Percentiles rank a stretch among this genome's conserved stretches.
Evolutionary conservation across 2,329 filamentous ascomycete genomes (phyloP).

Genomic region (Verticillium albo-atrum): DNA sequence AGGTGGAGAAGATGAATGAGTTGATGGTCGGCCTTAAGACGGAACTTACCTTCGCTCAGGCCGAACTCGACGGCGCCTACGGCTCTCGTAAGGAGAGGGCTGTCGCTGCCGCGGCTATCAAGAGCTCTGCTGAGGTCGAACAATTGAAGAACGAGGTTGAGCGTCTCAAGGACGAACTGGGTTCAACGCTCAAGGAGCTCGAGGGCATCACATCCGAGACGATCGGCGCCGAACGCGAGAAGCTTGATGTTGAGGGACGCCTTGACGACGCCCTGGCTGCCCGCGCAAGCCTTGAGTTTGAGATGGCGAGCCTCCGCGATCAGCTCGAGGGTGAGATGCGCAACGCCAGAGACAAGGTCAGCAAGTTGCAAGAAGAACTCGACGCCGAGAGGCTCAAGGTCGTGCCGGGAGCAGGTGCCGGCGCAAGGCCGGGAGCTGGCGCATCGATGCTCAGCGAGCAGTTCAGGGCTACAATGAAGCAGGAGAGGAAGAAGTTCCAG

Average conservation of each 20-base stretch:
- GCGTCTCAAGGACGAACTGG: constrained; percentile 45
- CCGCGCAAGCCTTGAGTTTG: constrained; percentile 30
- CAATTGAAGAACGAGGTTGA: constrained; percentile 44
- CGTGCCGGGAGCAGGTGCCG: constrained; percentile 22
- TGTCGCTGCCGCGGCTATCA: constrained; percentile 51
- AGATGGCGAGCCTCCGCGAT: constrained; percentile 28
- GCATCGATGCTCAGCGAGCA: constrained; percentile 52
- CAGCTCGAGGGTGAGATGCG: constrained; percentile 37
- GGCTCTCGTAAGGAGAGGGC: constrained; percentile 55
- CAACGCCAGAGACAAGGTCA: constrained; percentile 28
- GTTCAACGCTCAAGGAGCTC: constrained; percentile 45
- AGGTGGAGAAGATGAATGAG: constrained; percentile 45
- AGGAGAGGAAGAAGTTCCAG: constrained; percentile 53
- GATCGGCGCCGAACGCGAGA: constrained; percentile 45
- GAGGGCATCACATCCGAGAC: constrained; percentile 50
- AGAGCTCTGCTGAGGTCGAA: constrained; percentile 39
- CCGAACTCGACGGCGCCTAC: constrained; percentile 59
- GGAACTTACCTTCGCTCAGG: constrained; percentile 55
- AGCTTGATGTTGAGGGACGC: constrained; percentile 37
- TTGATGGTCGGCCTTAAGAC: constrained; percentile 56
- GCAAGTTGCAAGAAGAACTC: constrained; percentile 45
- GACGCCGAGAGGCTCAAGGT: constrained; percentile 44
- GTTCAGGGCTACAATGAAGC: constrained; percentile 51
- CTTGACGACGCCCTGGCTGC: constrained; percentile 34
- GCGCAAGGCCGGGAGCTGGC: constrained; percentile 32